A percentile compares a stretch with the other conserved stretches of the same genome.
These are phyloP conservation scores for Ampelomyces quisqualis DNA, from an alignment of 2,329 filamentous ascomycete species.

Conservation along the genomic window DNA sequence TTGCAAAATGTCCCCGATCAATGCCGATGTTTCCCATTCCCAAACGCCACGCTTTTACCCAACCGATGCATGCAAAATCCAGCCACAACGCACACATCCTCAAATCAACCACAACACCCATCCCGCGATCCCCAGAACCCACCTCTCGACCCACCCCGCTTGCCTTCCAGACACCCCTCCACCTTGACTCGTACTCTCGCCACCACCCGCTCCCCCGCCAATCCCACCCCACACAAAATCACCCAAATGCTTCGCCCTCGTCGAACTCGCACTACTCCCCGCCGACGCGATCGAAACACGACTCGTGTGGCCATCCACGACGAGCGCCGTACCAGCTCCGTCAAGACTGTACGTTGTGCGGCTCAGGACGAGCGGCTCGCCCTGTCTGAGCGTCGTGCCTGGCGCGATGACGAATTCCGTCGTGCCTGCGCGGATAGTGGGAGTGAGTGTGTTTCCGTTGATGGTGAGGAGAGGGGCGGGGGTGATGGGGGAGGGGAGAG, in stretches of 20 bases:
- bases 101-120: slow-evolving; percentile 32
- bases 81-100: background rate
- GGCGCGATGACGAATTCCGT: slow-evolving; percentile 26
- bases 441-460: slow-evolving; percentile 29
- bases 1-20: background rate
- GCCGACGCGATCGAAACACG: slow-evolving; percentile 25
- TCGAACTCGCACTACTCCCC: slow-evolving; percentile 15
- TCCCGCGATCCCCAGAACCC: slow-evolving; percentile 29
- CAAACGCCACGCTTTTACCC: background rate
- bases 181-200: slow-evolving; percentile 13
- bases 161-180: slow-evolving; percentile 13
- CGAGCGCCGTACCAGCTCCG: slow-evolving; percentile 26
- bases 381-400: slow-evolving; percentile 27
- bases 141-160: slow-evolving; percentile 28
- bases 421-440: slow-evolving; percentile 26
- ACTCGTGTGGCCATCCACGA: slow-evolving; percentile 39
- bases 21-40: background rate
- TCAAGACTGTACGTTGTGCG: slow-evolving; percentile 37
- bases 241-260: slow-evolving; percentile 12
- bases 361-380: slow-evolving; percentile 23
- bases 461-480: slow-evolving; percentile 28
- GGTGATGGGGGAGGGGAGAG: slow-evolving; percentile 25
- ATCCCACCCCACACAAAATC: slow-evolving; percentile 33
- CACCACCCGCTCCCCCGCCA: slow-evolving; percentile 11
- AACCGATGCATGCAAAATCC: background rate